Base-by-base conservation (phyloP, 108 stramenopile species). In the Cyclotella baltica region DNA sequence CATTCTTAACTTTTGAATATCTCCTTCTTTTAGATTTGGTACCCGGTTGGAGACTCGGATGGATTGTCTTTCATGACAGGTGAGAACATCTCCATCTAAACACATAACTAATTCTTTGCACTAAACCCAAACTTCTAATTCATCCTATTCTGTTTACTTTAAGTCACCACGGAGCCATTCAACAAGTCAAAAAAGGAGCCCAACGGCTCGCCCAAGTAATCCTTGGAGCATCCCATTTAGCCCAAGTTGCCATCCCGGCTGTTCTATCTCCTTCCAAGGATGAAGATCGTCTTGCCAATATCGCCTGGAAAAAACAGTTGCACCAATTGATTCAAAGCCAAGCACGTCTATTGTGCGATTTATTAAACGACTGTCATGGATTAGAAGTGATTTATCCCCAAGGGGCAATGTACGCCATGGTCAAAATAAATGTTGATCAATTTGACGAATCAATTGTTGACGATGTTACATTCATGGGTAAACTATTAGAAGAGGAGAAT, bases 331-430 rank as follows among this genome's bases (percentile, higher is more conserved):
- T 98, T 43, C 85, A 90, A 43, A 70, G 67, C 34, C 94, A 97
- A 59, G 90, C 92, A 30, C 64, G 36, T n/a, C 69, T 95, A 15
- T 57, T 92, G 1, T 76, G 80, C 37, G 51, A 72, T 9, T 55
- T 72, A n/a, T 58, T 96, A 50, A 68, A 69, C 15, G 53, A 75
- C 8, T 89, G 93, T 28, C 89, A 86, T 51, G 95, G 95, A 43
- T 72, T 96, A 36, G 33, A 73, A 2, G 92, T 95, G 25, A 67
- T 87, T 53, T 63, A 52, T 16, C 88, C 96, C 0, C 80, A 93
- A 37, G 96, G 96, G 5, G 94, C 96, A 63, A 96, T 97, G 95
- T 98, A 98, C 78, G 81, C 83, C 38, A 95, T 96, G 89, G 86
- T 95, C 0, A 73, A 83, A 52, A 77, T 97, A 57, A 85, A 93